Evolutionary conservation across 2,329 filamentous ascomycete species (phyloP).

Genomic region (Ambrosiella cleistominuta): DNA sequence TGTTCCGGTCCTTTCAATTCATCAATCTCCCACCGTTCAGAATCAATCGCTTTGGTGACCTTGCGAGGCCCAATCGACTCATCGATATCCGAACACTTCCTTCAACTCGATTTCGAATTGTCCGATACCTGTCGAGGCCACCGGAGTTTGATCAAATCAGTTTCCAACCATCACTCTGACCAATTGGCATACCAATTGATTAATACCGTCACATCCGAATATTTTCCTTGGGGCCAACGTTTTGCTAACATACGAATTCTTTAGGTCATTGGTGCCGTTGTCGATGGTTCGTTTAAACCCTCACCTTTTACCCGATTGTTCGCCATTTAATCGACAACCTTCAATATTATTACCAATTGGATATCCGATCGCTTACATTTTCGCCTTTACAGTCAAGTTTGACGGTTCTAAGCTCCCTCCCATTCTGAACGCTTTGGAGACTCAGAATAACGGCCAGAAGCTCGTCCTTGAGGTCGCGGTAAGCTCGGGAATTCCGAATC

Average conservation of each 20-base stretch:
- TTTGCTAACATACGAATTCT: conserved; percentile 19
- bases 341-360: conserved; percentile 1
- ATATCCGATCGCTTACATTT: conserved; percentile 11
- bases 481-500: conserved; percentile 24
- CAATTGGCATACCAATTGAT: neutral
- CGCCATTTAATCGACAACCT: conserved; percentile 12
- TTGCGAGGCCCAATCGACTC: neutral
- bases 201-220: neutral
- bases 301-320: conserved; percentile 11
- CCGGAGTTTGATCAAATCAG: neutral
- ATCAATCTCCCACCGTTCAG: neutral
- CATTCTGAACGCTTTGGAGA: conserved; percentile 94
- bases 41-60: neutral
- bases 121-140: conserved; percentile 3
- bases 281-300: conserved; percentile 58
- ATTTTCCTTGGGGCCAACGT: neutral
- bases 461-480: conserved; percentile 92
- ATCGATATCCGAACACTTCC: neutral
- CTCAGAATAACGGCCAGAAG: conserved; percentile 81
- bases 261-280: conserved; percentile 94
- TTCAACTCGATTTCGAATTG: conserved; percentile 3
- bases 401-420: conserved; percentile 80
- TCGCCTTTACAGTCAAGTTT: conserved; percentile 64
- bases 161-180: conserved; percentile 2
- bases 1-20: conserved; percentile 16